Evolutionary conservation across 2,329 filamentous ascomycete genomes (phyloP).

Genomic region (Fusarium sp.): DNA sequence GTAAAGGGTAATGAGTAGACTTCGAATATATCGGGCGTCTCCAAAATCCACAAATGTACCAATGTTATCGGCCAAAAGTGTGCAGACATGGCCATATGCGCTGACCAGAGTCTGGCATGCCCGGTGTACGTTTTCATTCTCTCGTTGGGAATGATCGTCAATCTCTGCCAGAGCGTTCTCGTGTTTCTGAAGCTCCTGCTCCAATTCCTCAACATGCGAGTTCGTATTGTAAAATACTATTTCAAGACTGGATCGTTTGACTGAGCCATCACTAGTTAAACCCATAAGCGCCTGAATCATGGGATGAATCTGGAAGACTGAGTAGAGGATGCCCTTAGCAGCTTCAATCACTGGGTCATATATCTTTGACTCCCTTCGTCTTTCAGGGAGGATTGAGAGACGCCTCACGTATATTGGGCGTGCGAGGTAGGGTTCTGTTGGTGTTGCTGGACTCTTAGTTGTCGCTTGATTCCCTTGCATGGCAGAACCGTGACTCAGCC

Average conservation of each 20-base stretch:
- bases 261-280: constrained; percentile 69
- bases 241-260: constrained; percentile 73
- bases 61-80: constrained; percentile 70
- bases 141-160: constrained; percentile 62
- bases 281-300: constrained; percentile 75
- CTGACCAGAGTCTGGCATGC: constrained; percentile 73
- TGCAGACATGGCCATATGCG: constrained; percentile 74
- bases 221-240: constrained; percentile 77
- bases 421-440: constrained; percentile 67
- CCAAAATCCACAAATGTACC: constrained; percentile 74
- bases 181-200: constrained; percentile 73
- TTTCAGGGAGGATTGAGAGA: constrained; percentile 72
- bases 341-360: constrained; percentile 73
- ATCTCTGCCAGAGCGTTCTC: constrained; percentile 62
- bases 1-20: constrained; percentile 72
- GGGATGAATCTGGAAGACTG: constrained; percentile 75
- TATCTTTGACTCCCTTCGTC: constrained; percentile 70
- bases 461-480: constrained; percentile 66
- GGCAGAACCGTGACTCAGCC: constrained; percentile 75
- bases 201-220: constrained; percentile 73
- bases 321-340: constrained; percentile 75
- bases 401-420: constrained; percentile 73
- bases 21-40: constrained; percentile 75
- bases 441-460: constrained; percentile 68
- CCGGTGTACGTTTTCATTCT: constrained; percentile 73